Percentiles rank a stretch among this genome's conserved stretches.
Conservation (phyloP, 345 rosid genomes). For the Citrus australasica region DNA sequence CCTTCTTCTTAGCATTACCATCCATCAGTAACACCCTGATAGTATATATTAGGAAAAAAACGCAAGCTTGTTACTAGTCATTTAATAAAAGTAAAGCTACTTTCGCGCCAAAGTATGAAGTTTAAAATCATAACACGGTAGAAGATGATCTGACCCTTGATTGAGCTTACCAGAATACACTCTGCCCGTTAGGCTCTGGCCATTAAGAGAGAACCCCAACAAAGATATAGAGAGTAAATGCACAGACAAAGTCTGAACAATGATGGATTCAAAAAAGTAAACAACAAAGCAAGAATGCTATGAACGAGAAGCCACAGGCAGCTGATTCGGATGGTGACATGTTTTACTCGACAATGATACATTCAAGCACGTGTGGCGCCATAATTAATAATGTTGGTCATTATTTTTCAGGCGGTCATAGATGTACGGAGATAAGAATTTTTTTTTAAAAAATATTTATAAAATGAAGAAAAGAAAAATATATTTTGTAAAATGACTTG, state of each 20-base stretch:
- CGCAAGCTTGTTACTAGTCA: neutral
- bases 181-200: neutral
- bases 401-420: neutral
- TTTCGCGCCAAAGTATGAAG: conserved; percentile 7
- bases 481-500: too few relatives aligned
- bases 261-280: neutral
- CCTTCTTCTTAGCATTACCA: conserved; percentile 15
- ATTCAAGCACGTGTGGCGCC: neutral
- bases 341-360: neutral
- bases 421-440: neutral
- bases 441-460: too few relatives aligned
- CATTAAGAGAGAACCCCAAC: neutral
- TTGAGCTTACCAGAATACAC: neutral
- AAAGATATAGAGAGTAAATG: neutral
- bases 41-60: neutral
- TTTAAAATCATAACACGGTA: too few relatives aligned
- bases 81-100: neutral
- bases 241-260: neutral
- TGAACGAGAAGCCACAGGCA: neutral
- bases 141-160: neutral
- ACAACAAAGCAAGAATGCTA: neutral
- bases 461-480: too few relatives aligned
- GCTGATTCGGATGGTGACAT: neutral
- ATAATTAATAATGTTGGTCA: neutral
- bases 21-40: conserved; percentile 20